Conservation (phyloP, 345 rosid genomes). For the Hibiscus mutabilis region DNA sequence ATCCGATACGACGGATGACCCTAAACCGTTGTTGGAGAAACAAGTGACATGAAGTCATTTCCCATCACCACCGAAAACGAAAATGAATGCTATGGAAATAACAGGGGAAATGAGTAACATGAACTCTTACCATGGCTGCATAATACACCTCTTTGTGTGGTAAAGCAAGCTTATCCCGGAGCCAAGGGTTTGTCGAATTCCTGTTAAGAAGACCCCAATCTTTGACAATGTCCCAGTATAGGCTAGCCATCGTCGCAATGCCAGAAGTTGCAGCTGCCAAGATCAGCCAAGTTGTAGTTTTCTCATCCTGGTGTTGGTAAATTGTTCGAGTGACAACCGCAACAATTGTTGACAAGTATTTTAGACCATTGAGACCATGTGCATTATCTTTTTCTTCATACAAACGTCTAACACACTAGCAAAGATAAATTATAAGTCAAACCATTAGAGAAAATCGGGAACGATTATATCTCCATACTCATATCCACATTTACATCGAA, state of each 20-base stretch:
- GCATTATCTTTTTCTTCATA: slow-evolving; percentile 44
- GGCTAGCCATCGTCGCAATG: slow-evolving; percentile 40
- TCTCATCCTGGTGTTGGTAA: slow-evolving; percentile 25
- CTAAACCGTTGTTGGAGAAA: too few species aligned
- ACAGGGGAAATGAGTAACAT: neutral
- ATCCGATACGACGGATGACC: too few species aligned
- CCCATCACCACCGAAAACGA: neutral
- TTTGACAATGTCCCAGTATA: slow-evolving; percentile 66
- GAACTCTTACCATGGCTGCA: slow-evolving; percentile 52
- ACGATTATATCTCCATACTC: neutral
- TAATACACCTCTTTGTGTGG: slow-evolving; percentile 52
- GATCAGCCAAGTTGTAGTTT: slow-evolving; percentile 25
- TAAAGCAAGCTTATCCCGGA: slow-evolving; percentile 67
- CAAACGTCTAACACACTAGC: slow-evolving; percentile 56
- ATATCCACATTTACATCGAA: too few species aligned
- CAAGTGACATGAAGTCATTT: neutral
- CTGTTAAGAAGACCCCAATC: slow-evolving; percentile 75
- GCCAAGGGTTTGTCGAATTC: slow-evolving; percentile 61
- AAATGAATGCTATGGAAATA: neutral
- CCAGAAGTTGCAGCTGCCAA: slow-evolving; percentile 44
- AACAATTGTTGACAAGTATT: slow-evolving; percentile 51
- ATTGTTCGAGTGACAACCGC: slow-evolving; percentile 51
- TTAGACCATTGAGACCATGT: slow-evolving; percentile 42
- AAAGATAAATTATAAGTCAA: neutral
- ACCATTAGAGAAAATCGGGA: neutral